Evolutionary conservation across 176 grass and related monocot genomes (phyloP), one percentile per base, ranked within the genome.

Genomic region (Neostapfia colusana): DNA sequence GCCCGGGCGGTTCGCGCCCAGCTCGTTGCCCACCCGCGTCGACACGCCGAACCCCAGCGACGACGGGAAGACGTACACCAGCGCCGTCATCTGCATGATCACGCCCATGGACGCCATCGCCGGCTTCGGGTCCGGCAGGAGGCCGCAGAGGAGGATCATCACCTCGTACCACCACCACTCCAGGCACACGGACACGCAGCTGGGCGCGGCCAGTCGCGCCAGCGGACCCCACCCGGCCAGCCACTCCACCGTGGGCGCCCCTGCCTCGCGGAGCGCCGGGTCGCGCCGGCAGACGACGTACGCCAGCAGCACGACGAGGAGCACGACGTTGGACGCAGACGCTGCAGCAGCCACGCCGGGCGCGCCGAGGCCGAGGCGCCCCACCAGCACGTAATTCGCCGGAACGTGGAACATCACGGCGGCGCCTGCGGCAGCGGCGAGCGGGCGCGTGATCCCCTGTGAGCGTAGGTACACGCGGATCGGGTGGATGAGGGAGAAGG

Each of bases 161-260:
- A 95, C 69, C 87, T 99, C 95, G 79, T 99, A 99, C 95, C 95
- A 99, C 95, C 95, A 99, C 95, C 95, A 99, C 70, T 99, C 95
- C 11, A 99, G 83, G 87, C 95, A 99, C 35, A 95, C 91, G 2
- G 95, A 99, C 45, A 80, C 89, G 54, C 91, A 99, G 89, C 95
- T 99, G 0, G 95, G 95, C 12, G 73, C 78, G 0, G 91, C 91
- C 28, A 99, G 80, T 11, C 87, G 65, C 14, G 83, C 87, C 0
- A 99, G 85, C 3, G 83, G 87, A 17, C 65, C 87, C 95, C 95
- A 99, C 8, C 87, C 95, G 10, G 70, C 37, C 7, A 99, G 55
- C 64, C 85, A 92, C 86, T 95, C 91, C 6, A n/a, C 50, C 2
- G 77, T 85, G 7, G 87, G 89, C 0, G 2, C 31, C 3, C 31